Evolutionary conservation across 352 stramenopile species (phyloP), one percentile per base, ranked within the genome.

Genomic region (Globisporangium okanoganense): DNA sequence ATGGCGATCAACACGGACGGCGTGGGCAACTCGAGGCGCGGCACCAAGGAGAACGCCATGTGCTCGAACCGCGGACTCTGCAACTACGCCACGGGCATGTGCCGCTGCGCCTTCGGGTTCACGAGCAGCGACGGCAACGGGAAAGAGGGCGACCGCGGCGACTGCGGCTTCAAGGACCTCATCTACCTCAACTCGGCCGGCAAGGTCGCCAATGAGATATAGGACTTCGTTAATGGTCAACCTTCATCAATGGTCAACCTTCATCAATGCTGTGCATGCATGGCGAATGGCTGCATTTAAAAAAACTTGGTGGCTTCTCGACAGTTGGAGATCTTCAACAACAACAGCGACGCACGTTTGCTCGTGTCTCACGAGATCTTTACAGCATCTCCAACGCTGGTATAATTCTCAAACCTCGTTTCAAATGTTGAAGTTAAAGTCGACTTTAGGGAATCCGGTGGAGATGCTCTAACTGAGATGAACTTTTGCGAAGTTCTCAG

Each of bases 161-260:
- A 98, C 66, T 98, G 95, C 66, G 94, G 94, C 3, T 96, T 89
- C 71, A 76, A 75, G 64, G 80, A 90, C 38, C 75, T 76, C 5
- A 69, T 92, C 49, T 92, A 90, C 54, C 55, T 92, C 47, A 88
- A 85, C 27, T 88, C 79, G 56, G 80, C 79, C 0, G 82, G 76
- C 51, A 76, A 83, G 56, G 65, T 84, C 12, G 82, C 78, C 10
- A 90, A 89, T 49, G 69, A 79, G 54, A 43, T 61, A 20, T 65
- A 55, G 35, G 20, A 18, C 24, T n/a, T 29, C n/a, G n/a, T n/a
- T n/a, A n/a, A n/a, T n/a, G n/a, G n/a, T n/a, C n/a, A n/a, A n/a
- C n/a, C n/a, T n/a, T n/a, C n/a, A n/a, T n/a, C n/a, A n/a, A n/a
- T 14, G 7, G 25, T 31, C 40, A 29, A 9, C 20, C 43, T 31